These are phyloP conservation scores for Hemisphaericaspora xylanilytica DNA, from an alignment of 1,139 yeast species.

Conservation along the genomic window DNA sequence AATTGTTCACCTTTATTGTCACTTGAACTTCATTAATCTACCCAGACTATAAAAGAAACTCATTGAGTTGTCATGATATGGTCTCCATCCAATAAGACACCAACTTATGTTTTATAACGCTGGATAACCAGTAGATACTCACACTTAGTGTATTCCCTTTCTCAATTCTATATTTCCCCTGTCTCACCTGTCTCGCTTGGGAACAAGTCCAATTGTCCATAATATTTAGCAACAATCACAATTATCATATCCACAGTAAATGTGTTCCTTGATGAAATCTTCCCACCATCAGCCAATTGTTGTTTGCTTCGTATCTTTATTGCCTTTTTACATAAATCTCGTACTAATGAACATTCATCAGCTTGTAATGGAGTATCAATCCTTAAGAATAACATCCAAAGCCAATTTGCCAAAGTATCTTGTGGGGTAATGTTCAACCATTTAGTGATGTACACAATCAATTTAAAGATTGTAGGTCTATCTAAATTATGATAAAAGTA, in stretches of 20 bases:
- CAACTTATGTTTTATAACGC: too few relatives aligned
- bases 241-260: slow-evolving; percentile 35
- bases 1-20: too few relatives aligned
- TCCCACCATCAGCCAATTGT: slow-evolving; percentile 9
- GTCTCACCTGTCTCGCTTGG: too few relatives aligned
- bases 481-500: slow-evolving; percentile 23
- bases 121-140: too few relatives aligned
- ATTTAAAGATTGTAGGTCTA: slow-evolving; percentile 34
- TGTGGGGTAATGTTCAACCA: slow-evolving; percentile 37
- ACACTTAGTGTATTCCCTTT: too few relatives aligned
- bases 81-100: too few relatives aligned
- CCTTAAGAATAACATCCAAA: slow-evolving; percentile 34
- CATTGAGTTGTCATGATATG: too few relatives aligned
- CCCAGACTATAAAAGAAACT: too few relatives aligned
- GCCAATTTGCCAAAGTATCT: slow-evolving; percentile 36
- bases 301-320: slow-evolving; percentile 21
- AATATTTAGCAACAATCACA: slow-evolving; percentile 33
- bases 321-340: slow-evolving; percentile 44
- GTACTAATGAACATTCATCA: slow-evolving; percentile 33
- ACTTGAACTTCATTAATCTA: too few relatives aligned
- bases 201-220: slow-evolving; percentile 36
- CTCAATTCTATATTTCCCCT: too few relatives aligned
- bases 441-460: slow-evolving; percentile 35
- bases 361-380: slow-evolving; percentile 35
- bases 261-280: slow-evolving; percentile 6